Conservation (phyloP, 805 yeast genomes). For the Lachancea waltii region DNA sequence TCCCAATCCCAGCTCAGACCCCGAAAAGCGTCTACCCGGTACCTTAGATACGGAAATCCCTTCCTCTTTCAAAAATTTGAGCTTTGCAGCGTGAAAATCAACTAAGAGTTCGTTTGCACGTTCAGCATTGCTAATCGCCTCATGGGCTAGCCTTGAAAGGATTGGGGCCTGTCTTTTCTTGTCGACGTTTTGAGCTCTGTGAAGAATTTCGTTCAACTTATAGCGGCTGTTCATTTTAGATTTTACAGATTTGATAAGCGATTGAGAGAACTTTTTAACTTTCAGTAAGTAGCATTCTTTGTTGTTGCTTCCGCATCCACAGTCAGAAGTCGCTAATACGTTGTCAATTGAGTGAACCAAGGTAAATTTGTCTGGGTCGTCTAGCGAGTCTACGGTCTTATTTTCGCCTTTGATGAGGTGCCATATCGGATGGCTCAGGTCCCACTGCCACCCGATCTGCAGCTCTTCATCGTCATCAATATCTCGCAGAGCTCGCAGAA, state of each 20-base stretch:
- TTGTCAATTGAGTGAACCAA: constrained; percentile 58
- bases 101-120: constrained; percentile 16
- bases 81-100: constrained; percentile 11
- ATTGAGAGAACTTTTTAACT: constrained; percentile 55
- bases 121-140: constrained; percentile 16
- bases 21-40: background rate
- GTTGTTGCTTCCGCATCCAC: constrained; percentile 42
- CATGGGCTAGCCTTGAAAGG: constrained; percentile 13
- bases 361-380: constrained; percentile 46
- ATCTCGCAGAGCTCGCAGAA: constrained; percentile 48
- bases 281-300: constrained; percentile 52
- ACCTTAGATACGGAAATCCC: background rate
- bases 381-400: constrained; percentile 46
- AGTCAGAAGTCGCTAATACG: constrained; percentile 54
- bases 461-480: constrained; percentile 65
- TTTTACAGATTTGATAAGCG: constrained; percentile 53
- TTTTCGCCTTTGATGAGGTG: constrained; percentile 40
- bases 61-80: constrained; percentile 5
- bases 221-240: constrained; percentile 31
- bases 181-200: constrained; percentile 20
- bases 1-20: background rate
- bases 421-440: constrained; percentile 63
- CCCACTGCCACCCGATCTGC: constrained; percentile 88
- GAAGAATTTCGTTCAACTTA: constrained; percentile 34
- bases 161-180: constrained; percentile 27